Conservation (phyloP, 768 basidiomycete genomes). For the Leccinellum luteum region DNA sequence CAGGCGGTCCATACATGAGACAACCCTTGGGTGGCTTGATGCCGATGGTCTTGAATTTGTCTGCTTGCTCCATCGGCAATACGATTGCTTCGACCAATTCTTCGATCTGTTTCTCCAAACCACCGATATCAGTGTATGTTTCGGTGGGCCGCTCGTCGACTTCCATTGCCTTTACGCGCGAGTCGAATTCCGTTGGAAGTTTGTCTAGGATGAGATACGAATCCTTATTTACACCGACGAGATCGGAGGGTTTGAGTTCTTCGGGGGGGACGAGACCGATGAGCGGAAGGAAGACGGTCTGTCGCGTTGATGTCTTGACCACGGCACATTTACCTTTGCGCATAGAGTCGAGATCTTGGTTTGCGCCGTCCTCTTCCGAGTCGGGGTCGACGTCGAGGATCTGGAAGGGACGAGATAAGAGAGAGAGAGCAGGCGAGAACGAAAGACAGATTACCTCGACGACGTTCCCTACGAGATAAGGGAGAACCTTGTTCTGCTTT, state of each 20-base stretch:
- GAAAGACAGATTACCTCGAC: slow-evolving; percentile 65
- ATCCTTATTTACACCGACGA: slow-evolving; percentile 99
- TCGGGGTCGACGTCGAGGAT: slow-evolving; percentile 94
- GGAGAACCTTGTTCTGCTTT: slow-evolving; percentile 98
- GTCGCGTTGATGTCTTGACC: slow-evolving; percentile 97
- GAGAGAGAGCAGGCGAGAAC: background rate
- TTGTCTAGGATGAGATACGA: slow-evolving; percentile 96
- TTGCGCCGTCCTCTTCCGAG: slow-evolving; percentile 92
- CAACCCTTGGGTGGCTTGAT: slow-evolving; percentile 98
- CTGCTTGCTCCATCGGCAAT: slow-evolving; percentile 96
- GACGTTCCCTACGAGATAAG: slow-evolving; percentile 96
- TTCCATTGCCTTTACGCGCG: slow-evolving; percentile 99
- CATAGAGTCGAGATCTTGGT: slow-evolving; percentile 92
- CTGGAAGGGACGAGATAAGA: slow-evolving; percentile 42
- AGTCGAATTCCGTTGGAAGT: slow-evolving; percentile 95
- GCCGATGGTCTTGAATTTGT: slow-evolving; percentile 97
- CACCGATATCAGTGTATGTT: slow-evolving; percentile 96
- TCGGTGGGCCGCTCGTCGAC: slow-evolving; percentile 98
- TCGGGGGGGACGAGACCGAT: slow-evolving; percentile 96
- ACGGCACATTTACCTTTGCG: slow-evolving; percentile 98
- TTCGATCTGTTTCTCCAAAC: slow-evolving; percentile 98
- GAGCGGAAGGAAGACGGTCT: slow-evolving; percentile 97
- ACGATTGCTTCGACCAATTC: slow-evolving; percentile 98
- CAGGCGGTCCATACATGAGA: slow-evolving; percentile 98
- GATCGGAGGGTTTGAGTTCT: slow-evolving; percentile 84